These are phyloP conservation scores for Apophysomyces elegans DNA, from an alignment of 371 early-diverging fungal species.

Conservation along the genomic window DNA sequence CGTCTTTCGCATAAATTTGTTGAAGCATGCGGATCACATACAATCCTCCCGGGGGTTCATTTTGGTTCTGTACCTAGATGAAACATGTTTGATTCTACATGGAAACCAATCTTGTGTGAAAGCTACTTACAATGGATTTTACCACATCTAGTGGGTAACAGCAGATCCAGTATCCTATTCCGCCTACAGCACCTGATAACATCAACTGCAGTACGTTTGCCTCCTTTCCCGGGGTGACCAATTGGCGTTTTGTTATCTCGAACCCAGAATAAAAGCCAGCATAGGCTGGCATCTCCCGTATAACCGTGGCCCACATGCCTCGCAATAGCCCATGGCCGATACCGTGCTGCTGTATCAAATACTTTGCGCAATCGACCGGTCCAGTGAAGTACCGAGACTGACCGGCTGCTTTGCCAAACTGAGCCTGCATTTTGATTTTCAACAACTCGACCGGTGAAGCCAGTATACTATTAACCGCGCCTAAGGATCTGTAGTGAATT, in stretches of 20 bases:
- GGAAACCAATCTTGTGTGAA: neutral
- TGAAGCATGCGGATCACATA: conserved; percentile 58
- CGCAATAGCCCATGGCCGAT: conserved; percentile 71
- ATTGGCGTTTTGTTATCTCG: conserved; percentile 68
- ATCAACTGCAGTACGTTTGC: conserved; percentile 64
- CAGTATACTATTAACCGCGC: conserved; percentile 70
- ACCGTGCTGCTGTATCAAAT: conserved; percentile 69
- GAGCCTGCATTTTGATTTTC: conserved; percentile 83
- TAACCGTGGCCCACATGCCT: conserved; percentile 79
- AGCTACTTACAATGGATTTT: conserved; percentile 70
- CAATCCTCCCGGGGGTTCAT: conserved; percentile 63
- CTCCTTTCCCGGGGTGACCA: conserved; percentile 48
- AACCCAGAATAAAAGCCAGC: conserved; percentile 86
- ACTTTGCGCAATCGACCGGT: conserved; percentile 69
- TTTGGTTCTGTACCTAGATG: conserved; percentile 61
- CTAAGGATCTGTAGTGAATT: conserved; percentile 22
- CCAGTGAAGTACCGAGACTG: conserved; percentile 45
- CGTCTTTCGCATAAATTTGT: conserved; percentile 59
- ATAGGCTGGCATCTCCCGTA: conserved; percentile 84
- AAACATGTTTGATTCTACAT: neutral
- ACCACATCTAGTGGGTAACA: conserved; percentile 86
- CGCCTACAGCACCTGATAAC: conserved; percentile 77
- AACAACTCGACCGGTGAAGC: conserved; percentile 84
- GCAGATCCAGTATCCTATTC: conserved; percentile 80
- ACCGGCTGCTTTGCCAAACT: conserved; percentile 49